Evolutionary conservation across 768 basidiomycete genomes (phyloP).

Genomic region (Pleurotus platypus): DNA sequence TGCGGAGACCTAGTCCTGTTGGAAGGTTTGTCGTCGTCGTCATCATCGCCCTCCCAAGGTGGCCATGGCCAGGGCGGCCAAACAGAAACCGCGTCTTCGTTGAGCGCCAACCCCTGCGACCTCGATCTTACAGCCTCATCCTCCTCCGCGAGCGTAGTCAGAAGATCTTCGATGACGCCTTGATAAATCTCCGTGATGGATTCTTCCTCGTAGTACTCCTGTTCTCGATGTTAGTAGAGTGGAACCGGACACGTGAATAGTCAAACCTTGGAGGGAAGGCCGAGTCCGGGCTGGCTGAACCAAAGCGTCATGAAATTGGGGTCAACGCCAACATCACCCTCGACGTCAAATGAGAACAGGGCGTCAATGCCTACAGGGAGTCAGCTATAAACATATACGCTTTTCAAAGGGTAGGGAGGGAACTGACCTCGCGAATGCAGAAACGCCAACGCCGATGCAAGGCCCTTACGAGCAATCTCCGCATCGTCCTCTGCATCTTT

Average conservation of each 20-base stretch:
- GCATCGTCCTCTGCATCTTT: constrained; percentile 11
- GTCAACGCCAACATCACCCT: constrained; percentile 84
- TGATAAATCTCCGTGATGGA: constrained; percentile 67
- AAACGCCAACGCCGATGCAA: constrained; percentile 83
- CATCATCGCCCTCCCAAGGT: constrained; percentile 60
- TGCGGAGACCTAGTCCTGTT: constrained; percentile 54
- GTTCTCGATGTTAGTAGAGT: background rate
- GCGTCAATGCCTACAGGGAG: constrained; percentile 60
- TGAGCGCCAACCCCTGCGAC: constrained; percentile 16
- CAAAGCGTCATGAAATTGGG: constrained; percentile 84
- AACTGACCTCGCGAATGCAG: constrained; percentile 78
- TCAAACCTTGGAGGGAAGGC: constrained; percentile 81
- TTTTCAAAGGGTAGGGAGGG: background rate
- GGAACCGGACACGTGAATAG: background rate
- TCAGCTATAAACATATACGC: too few species aligned
- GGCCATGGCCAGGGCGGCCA: constrained; percentile 89
- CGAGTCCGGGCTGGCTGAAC: constrained; percentile 78
- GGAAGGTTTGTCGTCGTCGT: constrained; percentile 40
- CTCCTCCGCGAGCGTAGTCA: constrained; percentile 53
- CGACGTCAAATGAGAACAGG: constrained; percentile 78
- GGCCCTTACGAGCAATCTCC: constrained; percentile 40
- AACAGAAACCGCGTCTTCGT: constrained; percentile 38
- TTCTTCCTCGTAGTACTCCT: constrained; percentile 91
- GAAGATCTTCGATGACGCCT: constrained; percentile 61
- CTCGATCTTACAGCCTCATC: constrained; percentile 21